Evolutionary conservation across 345 rosid species (phyloP).

Genomic region (Corchorus olitorius): DNA sequence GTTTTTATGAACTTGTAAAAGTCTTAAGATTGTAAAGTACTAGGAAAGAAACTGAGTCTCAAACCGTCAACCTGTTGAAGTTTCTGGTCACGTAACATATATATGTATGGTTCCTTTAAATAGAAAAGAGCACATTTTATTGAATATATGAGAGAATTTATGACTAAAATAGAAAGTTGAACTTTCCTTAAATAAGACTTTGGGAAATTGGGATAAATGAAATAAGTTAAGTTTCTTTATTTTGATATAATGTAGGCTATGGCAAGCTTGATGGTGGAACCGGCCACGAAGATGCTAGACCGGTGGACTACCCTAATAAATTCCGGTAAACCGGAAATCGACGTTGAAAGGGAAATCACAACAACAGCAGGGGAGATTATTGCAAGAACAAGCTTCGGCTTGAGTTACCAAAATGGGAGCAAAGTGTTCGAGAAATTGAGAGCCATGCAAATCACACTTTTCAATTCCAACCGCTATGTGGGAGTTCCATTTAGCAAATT

Average conservation of each 20-base stretch:
- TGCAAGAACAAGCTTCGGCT: slow-evolving; percentile 86
- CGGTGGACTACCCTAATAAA: slow-evolving; percentile 53
- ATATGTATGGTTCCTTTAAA: not conserved
- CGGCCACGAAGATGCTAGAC: slow-evolving; percentile 68
- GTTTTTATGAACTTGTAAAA: not conserved
- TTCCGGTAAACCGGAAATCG: slow-evolving; percentile 55
- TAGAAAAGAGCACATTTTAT: not conserved
- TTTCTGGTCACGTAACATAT: not conserved
- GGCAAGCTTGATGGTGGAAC: slow-evolving; percentile 85
- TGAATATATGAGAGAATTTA: not conserved
- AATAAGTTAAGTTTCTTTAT: not conserved
- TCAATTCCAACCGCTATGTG: slow-evolving; percentile 74
- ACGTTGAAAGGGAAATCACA: slow-evolving; percentile 70
- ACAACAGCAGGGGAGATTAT: slow-evolving; percentile 82
- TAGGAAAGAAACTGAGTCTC: not conserved
- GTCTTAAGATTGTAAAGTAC: not conserved
- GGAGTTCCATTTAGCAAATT: slow-evolving; percentile 78
- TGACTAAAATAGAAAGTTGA: not conserved
- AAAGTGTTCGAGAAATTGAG: slow-evolving; percentile 65
- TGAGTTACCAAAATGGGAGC: slow-evolving; percentile 53
- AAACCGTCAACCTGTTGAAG: not conserved
- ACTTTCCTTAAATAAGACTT: too few relatives aligned
- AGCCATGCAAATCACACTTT: slow-evolving; percentile 70
- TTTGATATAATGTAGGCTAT: slow-evolving; percentile 51
- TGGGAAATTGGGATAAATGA: too few relatives aligned